Percentiles rank a stretch among this genome's conserved stretches.
Evolutionary conservation across 768 basidiomycete genomes (phyloP).

Genomic region (Dioszegia crocea): DNA sequence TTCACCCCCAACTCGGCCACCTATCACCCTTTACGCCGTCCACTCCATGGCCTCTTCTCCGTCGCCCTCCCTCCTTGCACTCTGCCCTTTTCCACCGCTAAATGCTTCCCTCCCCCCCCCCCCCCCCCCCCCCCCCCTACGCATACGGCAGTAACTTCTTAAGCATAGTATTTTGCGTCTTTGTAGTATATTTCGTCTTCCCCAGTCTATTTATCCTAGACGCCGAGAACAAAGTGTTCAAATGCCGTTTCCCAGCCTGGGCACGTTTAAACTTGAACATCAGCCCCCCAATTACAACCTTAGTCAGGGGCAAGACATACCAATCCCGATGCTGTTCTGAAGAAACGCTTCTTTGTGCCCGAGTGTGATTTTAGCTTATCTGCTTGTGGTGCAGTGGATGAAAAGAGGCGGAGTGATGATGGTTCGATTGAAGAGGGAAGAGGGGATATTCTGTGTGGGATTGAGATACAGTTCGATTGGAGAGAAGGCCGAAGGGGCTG

Average conservation of each 20-base stretch:
- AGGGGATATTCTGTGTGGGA: neutral
- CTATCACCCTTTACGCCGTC: too few species aligned
- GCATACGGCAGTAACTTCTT: constrained; percentile 42
- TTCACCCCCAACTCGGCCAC: too few species aligned
- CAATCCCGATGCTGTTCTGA: constrained; percentile 21
- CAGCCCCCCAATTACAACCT: neutral
- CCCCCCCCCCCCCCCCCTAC: neutral
- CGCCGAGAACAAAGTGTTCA: constrained; percentile 46
- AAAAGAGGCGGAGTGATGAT: constrained; percentile 11
- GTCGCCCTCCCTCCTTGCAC: too few species aligned
- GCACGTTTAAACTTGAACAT: constrained; percentile 45
- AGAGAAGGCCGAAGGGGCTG: neutral
- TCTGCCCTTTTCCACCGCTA: too few species aligned
- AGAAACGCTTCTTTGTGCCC: constrained; percentile 51
- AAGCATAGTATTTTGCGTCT: constrained; percentile 39
- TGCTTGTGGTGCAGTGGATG: constrained; percentile 20
- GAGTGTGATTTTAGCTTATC: constrained; percentile 51
- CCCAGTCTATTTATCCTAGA: constrained; percentile 46
- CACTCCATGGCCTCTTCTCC: too few species aligned
- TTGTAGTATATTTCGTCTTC: constrained; percentile 43
- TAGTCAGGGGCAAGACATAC: constrained; percentile 5
- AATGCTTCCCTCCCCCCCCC: neutral
- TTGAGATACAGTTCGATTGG: neutral
- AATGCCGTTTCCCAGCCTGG: constrained; percentile 46
- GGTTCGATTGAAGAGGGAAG: neutral